Conservation (phyloP, 495 filamentous ascomycete genomes). For the Aspergillus campestris region DNA sequence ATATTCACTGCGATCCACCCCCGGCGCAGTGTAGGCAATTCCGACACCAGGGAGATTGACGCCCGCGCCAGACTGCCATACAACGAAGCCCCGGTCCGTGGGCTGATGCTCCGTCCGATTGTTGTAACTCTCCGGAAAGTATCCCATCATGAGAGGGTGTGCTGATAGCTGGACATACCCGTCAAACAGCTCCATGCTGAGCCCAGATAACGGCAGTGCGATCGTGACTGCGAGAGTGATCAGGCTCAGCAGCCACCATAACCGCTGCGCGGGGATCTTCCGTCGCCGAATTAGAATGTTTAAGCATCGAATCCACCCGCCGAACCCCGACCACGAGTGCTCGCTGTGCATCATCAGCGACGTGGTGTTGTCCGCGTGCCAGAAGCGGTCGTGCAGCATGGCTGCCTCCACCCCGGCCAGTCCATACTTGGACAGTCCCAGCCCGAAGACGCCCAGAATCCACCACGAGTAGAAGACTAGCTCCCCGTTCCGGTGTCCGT, state of each 20-base stretch:
- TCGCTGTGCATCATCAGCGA: not conserved
- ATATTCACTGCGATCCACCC: not conserved
- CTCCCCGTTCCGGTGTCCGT: not conserved
- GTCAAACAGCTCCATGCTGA: not conserved
- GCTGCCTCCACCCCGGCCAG: constrained; percentile 1
- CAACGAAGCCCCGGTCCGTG: not conserved
- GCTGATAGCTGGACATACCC: not conserved
- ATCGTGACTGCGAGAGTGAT: too few relatives aligned
- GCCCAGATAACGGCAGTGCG: not conserved
- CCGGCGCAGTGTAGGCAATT: not conserved
- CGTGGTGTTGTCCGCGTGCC: not conserved
- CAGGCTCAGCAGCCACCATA: not conserved
- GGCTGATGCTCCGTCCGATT: not conserved
- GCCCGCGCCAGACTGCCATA: not conserved
- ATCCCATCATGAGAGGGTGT: not conserved
- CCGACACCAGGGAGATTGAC: not conserved
- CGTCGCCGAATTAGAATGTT: not conserved
- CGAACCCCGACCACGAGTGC: not conserved
- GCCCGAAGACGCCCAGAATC: constrained; percentile 1
- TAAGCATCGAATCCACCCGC: not conserved
- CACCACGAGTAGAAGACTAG: constrained; percentile 3
- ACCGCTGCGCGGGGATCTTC: not conserved
- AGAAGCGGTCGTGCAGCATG: not conserved
- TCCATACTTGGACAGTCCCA: constrained; percentile 1
- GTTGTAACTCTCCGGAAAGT: too few relatives aligned